These are phyloP conservation scores for Detonula confervacea DNA, from an alignment of 352 stramenopile genomes.

Conservation along the genomic window DNA sequence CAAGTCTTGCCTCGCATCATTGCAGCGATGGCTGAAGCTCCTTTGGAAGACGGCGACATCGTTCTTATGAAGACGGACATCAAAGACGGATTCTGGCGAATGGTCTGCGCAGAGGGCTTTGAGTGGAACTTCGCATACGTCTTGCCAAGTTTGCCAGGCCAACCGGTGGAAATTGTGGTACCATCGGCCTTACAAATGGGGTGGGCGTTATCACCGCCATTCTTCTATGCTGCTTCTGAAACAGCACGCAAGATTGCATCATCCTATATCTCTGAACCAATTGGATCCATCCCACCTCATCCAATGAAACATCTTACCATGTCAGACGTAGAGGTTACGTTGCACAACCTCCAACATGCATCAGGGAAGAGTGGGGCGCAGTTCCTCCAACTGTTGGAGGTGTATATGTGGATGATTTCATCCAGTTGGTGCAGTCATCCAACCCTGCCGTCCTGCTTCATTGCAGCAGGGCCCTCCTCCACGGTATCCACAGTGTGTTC, in stretches of 20 bases:
- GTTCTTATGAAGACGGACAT: constrained; percentile 29
- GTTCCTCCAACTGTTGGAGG: constrained; percentile 18
- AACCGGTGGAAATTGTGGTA: constrained; percentile 25
- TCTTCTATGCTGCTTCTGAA: constrained; percentile 35
- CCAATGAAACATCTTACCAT: background rate
- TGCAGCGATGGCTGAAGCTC: constrained; percentile 12
- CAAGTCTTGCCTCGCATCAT: constrained; percentile 24
- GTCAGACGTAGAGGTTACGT: too few relatives aligned
- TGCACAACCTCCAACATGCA: background rate
- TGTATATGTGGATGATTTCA: constrained; percentile 45
- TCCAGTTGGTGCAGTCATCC: constrained; percentile 7
- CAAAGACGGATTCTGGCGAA: constrained; percentile 34
- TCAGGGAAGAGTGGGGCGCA: background rate
- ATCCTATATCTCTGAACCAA: background rate
- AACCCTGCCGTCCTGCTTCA: constrained; percentile 8
- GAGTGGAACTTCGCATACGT: constrained; percentile 41
- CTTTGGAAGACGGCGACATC: background rate
- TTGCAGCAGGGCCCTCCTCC: background rate
- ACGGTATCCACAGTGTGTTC: constrained; percentile 20
- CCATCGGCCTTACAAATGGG: constrained; percentile 49
- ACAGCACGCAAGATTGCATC: constrained; percentile 31
- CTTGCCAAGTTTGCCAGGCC: background rate
- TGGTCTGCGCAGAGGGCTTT: background rate
- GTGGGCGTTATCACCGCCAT: constrained; percentile 36
- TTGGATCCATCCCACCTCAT: constrained; percentile 22